Evolutionary conservation across 2,329 filamentous ascomycete species (phyloP).

Genomic region (Tolypocladium nubicola): DNA sequence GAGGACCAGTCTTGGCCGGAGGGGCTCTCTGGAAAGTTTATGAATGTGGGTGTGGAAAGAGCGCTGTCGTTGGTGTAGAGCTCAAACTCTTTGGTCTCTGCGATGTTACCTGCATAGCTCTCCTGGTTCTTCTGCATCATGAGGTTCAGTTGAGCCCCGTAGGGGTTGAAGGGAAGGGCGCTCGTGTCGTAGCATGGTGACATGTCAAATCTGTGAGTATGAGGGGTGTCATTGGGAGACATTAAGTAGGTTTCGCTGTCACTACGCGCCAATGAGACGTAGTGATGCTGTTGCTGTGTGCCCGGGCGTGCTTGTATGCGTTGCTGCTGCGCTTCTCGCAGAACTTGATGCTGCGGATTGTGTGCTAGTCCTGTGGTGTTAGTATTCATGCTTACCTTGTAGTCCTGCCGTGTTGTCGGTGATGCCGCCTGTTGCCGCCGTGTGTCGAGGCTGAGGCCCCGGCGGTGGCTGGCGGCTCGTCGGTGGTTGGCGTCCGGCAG

Average conservation of each 20-base stretch:
- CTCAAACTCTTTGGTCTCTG: slow-evolving; percentile 36
- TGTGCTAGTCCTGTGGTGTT: slow-evolving; percentile 46
- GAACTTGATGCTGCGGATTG: slow-evolving; percentile 56
- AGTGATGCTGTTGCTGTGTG: slow-evolving; percentile 18
- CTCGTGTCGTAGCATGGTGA: slow-evolving; percentile 33
- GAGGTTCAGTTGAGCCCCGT: slow-evolving; percentile 29
- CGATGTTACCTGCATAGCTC: slow-evolving; percentile 29
- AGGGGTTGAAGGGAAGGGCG: slow-evolving; percentile 36
- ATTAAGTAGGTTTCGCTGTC: slow-evolving; percentile 45
- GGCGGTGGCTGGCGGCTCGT: slow-evolving; percentile 50
- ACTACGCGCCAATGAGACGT: slow-evolving; percentile 20
- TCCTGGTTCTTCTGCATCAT: slow-evolving; percentile 38
- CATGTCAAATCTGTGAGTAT: slow-evolving; percentile 40
- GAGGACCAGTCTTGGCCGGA: slow-evolving; percentile 38
- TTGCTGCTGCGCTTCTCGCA: slow-evolving; percentile 88
- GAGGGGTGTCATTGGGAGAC: slow-evolving; percentile 45
- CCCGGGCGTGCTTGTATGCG: slow-evolving; percentile 67
- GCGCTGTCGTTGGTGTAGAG: slow-evolving; percentile 35
- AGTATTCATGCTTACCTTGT: slow-evolving; percentile 41
- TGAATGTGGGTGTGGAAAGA: slow-evolving; percentile 38
- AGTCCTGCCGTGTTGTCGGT: slow-evolving; percentile 19
- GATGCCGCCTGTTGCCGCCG: slow-evolving; percentile 40
- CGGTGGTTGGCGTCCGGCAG: slow-evolving; percentile 43
- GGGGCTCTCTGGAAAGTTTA: slow-evolving; percentile 38
- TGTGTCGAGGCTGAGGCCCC: slow-evolving; percentile 77